Evolutionary conservation across 2,329 filamentous ascomycete species (phyloP).

Genomic region (Septoria linicola): DNA sequence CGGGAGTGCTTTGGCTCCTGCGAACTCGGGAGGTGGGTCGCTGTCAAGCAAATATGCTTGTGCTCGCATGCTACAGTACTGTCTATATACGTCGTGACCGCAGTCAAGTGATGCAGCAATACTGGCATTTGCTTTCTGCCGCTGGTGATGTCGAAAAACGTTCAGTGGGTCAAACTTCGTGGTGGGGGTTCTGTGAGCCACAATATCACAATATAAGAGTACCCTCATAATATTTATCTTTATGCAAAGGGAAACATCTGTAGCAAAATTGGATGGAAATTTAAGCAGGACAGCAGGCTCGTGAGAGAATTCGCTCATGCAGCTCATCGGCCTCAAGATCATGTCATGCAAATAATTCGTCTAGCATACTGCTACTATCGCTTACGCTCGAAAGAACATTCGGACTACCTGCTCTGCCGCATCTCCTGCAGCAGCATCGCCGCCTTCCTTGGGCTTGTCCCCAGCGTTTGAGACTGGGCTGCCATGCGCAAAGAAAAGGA

Average conservation of each 20-base stretch:
- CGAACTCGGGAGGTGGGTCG: slow-evolving; percentile 34
- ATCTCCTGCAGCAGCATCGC: slow-evolving; percentile 9
- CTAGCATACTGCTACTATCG: neutral
- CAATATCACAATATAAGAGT: too few species aligned
- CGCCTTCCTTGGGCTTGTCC: slow-evolving; percentile 13
- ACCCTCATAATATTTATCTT: too few species aligned
- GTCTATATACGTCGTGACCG: slow-evolving; percentile 5
- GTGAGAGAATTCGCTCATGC: too few species aligned
- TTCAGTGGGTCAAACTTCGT: neutral
- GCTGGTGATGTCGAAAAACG: neutral
- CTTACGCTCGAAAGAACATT: slow-evolving; percentile 15
- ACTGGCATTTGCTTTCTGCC: neutral
- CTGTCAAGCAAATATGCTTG: slow-evolving; percentile 30
- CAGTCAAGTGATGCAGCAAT: slow-evolving; percentile 6
- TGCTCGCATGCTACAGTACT: slow-evolving; percentile 32
- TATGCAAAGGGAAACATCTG: too few species aligned
- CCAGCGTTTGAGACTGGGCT: slow-evolving; percentile 36
- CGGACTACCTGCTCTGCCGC: slow-evolving; percentile 17
- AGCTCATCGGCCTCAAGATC: too few species aligned
- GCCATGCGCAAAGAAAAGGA: slow-evolving; percentile 80
- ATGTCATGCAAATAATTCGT: neutral
- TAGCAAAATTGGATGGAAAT: too few species aligned
- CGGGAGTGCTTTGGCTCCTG: slow-evolving; percentile 26
- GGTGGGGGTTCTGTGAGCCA: neutral
- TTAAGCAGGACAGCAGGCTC: too few species aligned